Base-by-base conservation (phyloP, 2,329 filamentous ascomycete species). In the Penicillium sp. region DNA sequence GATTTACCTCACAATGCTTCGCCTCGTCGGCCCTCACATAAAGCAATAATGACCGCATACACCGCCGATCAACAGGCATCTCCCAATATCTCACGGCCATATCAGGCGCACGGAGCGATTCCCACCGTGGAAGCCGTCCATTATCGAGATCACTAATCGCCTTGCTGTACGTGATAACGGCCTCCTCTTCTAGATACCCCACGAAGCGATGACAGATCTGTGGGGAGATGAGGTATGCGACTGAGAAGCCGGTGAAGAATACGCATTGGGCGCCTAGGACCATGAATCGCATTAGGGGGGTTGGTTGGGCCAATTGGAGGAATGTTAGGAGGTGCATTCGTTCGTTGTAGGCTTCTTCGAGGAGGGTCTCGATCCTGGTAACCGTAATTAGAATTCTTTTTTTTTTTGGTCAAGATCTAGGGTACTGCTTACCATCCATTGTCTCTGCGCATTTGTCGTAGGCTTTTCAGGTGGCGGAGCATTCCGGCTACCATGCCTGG, bases 401-500 rank as follows among this genome's bases (percentile, higher is more conserved):
- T 41, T 29, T 9, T 29, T 14, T 14, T 11, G 2, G 42, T 20
- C 15, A 6, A 15, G 23, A n/a, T 11, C n/a, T 44, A 15, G 20
- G 27, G 33, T 35, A 20, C 20, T 27, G 62, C 70, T 62, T 68
- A 83, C 86, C 87, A 97, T 68, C 94, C 94, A 65, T 97, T 96
- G 72, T 97, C 93, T 53, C 93, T 82, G 80, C 91, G 92, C 81
- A 97, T 88, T 25, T 87, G 83, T 43, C 93, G 82, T 67, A 97
- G 82, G 62, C 88, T 92, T 69, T 89, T 86, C 33, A 97, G 81
- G 75, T 99, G 94, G 29, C 94, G 82, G 15, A 97, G 80, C 89
- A 96, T 97, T 23, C 92, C 94, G 0, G 89, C 94, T 0, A 97
- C 93, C 91, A 97, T 97, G 7, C 94, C 94, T 0, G 94, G 94